Conservation (phyloP, 257 asterid genomes). For the Scutellaria baicalensis region DNA sequence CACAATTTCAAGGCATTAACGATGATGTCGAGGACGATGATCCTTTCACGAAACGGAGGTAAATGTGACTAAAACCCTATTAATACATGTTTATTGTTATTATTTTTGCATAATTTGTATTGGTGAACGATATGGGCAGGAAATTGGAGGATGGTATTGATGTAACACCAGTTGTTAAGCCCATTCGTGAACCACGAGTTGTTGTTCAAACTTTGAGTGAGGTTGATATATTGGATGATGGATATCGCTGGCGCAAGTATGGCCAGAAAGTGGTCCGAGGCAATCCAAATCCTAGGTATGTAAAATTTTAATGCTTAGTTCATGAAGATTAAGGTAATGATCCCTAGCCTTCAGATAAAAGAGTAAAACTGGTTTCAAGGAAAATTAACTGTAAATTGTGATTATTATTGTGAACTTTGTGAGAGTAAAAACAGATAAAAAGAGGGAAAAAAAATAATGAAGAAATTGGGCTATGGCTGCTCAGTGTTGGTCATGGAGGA, state of each 20-base stretch:
- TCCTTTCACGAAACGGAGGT: conserved; percentile 72
- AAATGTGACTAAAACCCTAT: conserved; percentile 3
- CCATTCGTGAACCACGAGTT: conserved; percentile 90
- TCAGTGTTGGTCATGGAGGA: not conserved
- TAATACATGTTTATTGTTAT: not conserved
- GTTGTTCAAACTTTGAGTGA: conserved; percentile 97
- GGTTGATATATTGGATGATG: conserved; percentile 96
- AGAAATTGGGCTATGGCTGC: not conserved
- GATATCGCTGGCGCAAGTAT: conserved; percentile 96
- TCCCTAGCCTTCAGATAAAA: not conserved
- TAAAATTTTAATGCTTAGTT: not conserved
- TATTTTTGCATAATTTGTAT: conserved; percentile 1
- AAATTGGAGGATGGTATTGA: conserved; percentile 71
- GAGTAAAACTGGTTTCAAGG: not conserved
- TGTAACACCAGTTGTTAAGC: conserved; percentile 71
- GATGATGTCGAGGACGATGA: conserved; percentile 77
- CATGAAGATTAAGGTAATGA: not conserved
- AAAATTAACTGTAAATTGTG: not conserved
- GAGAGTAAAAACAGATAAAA: not conserved
- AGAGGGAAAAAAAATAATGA: not conserved
- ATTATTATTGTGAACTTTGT: not conserved
- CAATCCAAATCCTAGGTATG: conserved; percentile 95
- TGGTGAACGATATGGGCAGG: conserved; percentile 40
- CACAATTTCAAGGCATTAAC: conserved; percentile 44
- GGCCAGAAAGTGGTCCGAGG: conserved; percentile 98